These are phyloP conservation scores for Ulota crispa DNA, from an alignment of 225 moss, liverwort and hornwort genomes.

Conservation along the genomic window DNA sequence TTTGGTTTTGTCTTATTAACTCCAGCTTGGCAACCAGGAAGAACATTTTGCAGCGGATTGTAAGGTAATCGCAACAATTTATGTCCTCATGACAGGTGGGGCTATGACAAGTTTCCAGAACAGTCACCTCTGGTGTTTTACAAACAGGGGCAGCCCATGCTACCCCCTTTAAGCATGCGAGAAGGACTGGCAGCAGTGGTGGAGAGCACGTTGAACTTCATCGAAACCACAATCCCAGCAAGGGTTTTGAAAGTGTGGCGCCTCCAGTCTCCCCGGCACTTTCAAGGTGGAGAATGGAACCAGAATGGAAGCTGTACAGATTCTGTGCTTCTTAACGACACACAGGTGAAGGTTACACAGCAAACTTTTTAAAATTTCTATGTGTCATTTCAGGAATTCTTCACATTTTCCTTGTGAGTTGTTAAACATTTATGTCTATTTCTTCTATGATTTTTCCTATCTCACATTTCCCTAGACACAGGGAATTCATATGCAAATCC, in stretches of 20 bases:
- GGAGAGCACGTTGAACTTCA: conserved; percentile 39
- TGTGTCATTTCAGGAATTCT: no score
- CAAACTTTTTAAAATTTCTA: no score
- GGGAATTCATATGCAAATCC: no score
- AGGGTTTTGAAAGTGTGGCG: conserved; percentile 51
- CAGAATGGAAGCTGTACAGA: conserved; percentile 53
- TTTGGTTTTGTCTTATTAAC: neutral
- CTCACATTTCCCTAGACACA: no score
- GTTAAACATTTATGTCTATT: no score
- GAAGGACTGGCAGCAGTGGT: conserved; percentile 50
- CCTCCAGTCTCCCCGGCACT: conserved; percentile 56
- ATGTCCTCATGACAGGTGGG: conserved; percentile 19
- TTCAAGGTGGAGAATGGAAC: conserved; percentile 57
- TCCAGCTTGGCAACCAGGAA: neutral
- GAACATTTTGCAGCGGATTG: neutral
- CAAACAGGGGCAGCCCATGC: conserved; percentile 39
- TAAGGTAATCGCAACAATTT: conserved; percentile 5
- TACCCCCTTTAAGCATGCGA: conserved; percentile 36
- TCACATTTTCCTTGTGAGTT: no score
- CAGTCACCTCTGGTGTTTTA: conserved; percentile 51
- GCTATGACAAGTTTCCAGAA: conserved; percentile 41
- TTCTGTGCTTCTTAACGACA: conserved; percentile 29
- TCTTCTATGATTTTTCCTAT: no score
- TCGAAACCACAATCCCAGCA: conserved; percentile 36
- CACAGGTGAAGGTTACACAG: conserved; percentile 47